Evolutionary conservation across 148 eudicot species (phyloP).

Genomic region (Cornus controversa): DNA sequence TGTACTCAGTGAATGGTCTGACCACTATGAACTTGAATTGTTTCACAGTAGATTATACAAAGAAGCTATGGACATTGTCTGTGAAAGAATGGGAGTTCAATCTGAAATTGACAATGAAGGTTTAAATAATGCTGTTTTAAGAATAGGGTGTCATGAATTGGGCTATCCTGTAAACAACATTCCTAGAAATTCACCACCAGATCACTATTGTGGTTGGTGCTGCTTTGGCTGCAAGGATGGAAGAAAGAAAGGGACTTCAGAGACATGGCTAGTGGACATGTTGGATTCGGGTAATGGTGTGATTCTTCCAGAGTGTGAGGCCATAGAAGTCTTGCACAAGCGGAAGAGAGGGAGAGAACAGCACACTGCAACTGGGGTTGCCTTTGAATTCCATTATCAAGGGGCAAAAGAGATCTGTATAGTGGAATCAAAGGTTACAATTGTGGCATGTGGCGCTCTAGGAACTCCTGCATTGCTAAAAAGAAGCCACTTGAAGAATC

Average conservation of each 20-base stretch:
- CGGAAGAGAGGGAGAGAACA: constrained; percentile 25
- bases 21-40: constrained; percentile 36
- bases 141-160: constrained; percentile 64
- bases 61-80: constrained; percentile 60
- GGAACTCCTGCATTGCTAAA: constrained; percentile 56
- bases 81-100: constrained; percentile 70
- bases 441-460: constrained; percentile 73
- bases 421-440: constrained; percentile 53
- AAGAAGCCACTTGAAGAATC: constrained; percentile 60
- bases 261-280: constrained; percentile 75
- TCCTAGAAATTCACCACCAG: constrained; percentile 48
- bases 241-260: constrained; percentile 55
- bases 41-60: constrained; percentile 45
- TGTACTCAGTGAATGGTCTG: constrained; percentile 56
- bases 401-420: constrained; percentile 31
- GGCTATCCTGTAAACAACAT: constrained; percentile 53
- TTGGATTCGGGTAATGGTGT: constrained; percentile 63
- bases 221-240: constrained; percentile 82
- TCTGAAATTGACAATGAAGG: constrained; percentile 57
- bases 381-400: constrained; percentile 27
- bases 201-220: constrained; percentile 90
- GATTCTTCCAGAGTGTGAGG: constrained; percentile 50
- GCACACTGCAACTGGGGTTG: constrained; percentile 48
- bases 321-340: constrained; percentile 29
- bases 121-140: constrained; percentile 51